phyloP scores from a whole-genome alignment of 306 rosid genomes.

The Psophocarpus tetragonolobus region DNA sequence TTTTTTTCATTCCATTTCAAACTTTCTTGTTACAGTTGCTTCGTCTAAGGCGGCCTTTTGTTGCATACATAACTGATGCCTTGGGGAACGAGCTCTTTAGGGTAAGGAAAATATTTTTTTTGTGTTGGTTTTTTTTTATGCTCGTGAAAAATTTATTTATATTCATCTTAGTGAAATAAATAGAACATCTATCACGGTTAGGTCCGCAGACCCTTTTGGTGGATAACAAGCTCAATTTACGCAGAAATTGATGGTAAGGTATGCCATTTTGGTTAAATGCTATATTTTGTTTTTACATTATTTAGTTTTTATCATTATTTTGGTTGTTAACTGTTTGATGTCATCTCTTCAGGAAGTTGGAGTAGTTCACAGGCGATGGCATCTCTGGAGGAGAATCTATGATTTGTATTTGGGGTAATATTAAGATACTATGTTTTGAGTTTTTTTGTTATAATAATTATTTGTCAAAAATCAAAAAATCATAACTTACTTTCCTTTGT shows the following conservation, averaged over 20 bases:
- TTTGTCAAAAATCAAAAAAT: background rate
- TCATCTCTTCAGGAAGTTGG: conserved; percentile 78
- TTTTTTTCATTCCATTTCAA: conserved; percentile 20
- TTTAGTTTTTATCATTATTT: conserved; percentile 16
- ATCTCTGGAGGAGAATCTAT: conserved; percentile 95
- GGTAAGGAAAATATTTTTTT: conserved; percentile 53
- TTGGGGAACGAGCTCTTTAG: conserved; percentile 80
- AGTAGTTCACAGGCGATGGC: conserved; percentile 96
- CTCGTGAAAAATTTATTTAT: background rate
- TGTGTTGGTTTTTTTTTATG: conserved; percentile 1
- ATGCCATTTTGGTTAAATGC: conserved; percentile 34
- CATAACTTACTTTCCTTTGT: background rate
- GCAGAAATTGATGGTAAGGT: conserved; percentile 96
- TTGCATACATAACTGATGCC: conserved; percentile 81
- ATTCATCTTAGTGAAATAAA: background rate
- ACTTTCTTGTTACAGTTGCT: conserved; percentile 64
- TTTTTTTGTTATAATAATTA: conserved; percentile 2
- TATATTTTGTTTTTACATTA: conserved; percentile 13
- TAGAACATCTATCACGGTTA: conserved; percentile 31
- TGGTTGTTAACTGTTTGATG: conserved; percentile 37
- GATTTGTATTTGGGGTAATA: conserved; percentile 95
- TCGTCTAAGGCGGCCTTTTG: conserved; percentile 87
- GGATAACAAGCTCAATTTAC: conserved; percentile 95
- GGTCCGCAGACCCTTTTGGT: conserved; percentile 99
- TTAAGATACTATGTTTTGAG: conserved; percentile 26